A percentile compares a stretch with the other conserved stretches of the same genome.
Evolutionary conservation across 805 yeast genomes (phyloP).

Genomic region (Tetrapisispora phaffii): DNA sequence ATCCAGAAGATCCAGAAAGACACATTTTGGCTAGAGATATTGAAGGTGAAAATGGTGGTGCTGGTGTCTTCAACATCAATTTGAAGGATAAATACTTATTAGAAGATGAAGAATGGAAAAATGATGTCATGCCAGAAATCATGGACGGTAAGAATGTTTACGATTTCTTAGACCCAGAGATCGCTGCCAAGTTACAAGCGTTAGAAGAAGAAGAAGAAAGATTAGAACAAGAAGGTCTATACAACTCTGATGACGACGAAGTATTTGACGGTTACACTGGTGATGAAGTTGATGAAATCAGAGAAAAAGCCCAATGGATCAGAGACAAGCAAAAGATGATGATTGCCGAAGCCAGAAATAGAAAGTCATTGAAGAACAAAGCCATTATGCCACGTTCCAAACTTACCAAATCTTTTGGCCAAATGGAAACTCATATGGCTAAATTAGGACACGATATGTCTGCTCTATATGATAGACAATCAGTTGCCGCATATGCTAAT

Average conservation of each 20-base stretch:
- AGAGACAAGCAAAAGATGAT: constrained; percentile 90
- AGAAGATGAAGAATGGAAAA: constrained; percentile 96
- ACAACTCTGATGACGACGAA: constrained; percentile 71
- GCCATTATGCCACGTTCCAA: constrained; percentile 88
- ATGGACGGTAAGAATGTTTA: constrained; percentile 93
- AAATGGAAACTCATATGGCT: constrained; percentile 85
- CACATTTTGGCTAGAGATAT: constrained; percentile 75
- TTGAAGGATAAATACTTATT: constrained; percentile 83
- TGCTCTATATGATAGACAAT: constrained; percentile 47
- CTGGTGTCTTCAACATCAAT: constrained; percentile 93
- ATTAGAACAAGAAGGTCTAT: constrained; percentile 89
- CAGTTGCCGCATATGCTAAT: constrained; percentile 30
- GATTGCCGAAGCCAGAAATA: constrained; percentile 78
- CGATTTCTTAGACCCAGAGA: constrained; percentile 95
- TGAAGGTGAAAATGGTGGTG: constrained; percentile 95
- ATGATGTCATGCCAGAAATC: constrained; percentile 93
- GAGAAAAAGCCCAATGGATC: constrained; percentile 88
- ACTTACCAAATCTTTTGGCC: constrained; percentile 57
- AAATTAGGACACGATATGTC: constrained; percentile 80
- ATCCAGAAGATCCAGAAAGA: constrained; percentile 71
- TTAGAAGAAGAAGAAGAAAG: constrained; percentile 95
- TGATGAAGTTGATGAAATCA: constrained; percentile 58
- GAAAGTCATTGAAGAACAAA: constrained; percentile 78
- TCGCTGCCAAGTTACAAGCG: constrained; percentile 84
- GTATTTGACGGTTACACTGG: constrained; percentile 65